phyloP scores from a whole-genome alignment of 2,329 filamentous ascomycete genomes.

The Zasmidium angulare region DNA sequence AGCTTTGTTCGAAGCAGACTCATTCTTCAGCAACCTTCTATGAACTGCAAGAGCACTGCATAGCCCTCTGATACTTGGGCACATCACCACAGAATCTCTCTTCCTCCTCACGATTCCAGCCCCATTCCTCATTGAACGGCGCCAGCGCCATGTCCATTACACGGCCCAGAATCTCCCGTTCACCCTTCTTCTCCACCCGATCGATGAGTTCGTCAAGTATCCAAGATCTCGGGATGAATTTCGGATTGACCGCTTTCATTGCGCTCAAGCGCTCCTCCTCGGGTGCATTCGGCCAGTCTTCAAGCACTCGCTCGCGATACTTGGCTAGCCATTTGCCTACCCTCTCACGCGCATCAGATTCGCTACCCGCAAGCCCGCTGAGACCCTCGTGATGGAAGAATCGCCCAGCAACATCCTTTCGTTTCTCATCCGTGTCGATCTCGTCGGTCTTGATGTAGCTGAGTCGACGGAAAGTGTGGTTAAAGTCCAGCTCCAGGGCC shows the following conservation, averaged over 20 bases:
- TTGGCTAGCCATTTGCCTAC: constrained; percentile 78
- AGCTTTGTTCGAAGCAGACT: too few species aligned
- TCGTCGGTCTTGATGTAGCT: constrained; percentile 62
- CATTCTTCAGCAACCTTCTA: too few species aligned
- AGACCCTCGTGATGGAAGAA: constrained; percentile 82
- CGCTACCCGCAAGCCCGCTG: constrained; percentile 57
- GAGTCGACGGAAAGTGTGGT: constrained; percentile 86
- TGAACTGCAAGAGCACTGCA: constrained; percentile 96
- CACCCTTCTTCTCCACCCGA: constrained; percentile 78
- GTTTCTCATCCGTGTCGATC: constrained; percentile 62
- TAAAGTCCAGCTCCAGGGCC: constrained; percentile 82
- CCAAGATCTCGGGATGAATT: constrained; percentile 88
- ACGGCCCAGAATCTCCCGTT: constrained; percentile 73
- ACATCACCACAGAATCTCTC: constrained; percentile 82
- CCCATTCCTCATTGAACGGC: constrained; percentile 81
- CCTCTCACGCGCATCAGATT: constrained; percentile 63
- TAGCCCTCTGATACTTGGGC: constrained; percentile 70
- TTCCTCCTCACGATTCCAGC: constrained; percentile 69
- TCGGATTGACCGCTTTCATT: constrained; percentile 90
- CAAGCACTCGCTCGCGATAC: constrained; percentile 69
- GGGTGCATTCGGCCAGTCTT: constrained; percentile 69
- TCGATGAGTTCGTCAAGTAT: constrained; percentile 90
- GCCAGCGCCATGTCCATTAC: constrained; percentile 80
- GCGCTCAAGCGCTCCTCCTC: constrained; percentile 59
- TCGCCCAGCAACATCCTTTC: constrained; percentile 63